These are phyloP conservation scores for Candida parachauliodes DNA, from an alignment of 805 yeast genomes.

Conservation along the genomic window DNA sequence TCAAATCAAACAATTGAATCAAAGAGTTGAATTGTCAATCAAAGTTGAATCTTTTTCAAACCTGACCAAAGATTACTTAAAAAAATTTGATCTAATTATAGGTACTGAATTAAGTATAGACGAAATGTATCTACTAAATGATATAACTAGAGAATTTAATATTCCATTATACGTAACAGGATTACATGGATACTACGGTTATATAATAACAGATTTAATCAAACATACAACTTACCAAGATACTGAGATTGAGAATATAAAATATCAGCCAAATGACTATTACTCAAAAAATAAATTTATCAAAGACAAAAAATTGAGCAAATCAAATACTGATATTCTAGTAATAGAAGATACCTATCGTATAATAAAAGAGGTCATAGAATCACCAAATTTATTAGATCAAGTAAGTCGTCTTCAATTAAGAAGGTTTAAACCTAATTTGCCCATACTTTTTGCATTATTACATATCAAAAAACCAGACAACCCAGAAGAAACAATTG, in stretches of 20 bases:
- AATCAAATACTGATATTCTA: conserved; percentile 39
- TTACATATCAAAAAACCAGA: conserved; percentile 38
- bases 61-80: conserved; percentile 36
- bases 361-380: conserved; percentile 32
- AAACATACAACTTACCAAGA: conserved; percentile 54
- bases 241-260: conserved; percentile 40
- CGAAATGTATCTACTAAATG: conserved; percentile 49
- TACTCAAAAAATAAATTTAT: conserved; percentile 45
- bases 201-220: conserved; percentile 74
- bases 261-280: conserved; percentile 31
- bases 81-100: conserved; percentile 64
- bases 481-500: conserved; percentile 21
- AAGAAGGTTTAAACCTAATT: conserved; percentile 50
- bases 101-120: conserved; percentile 58
- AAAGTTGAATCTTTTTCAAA: conserved; percentile 28
- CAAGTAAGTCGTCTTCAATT: conserved; percentile 43
- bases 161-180: conserved; percentile 70
- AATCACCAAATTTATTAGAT: conserved; percentile 33
- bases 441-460: conserved; percentile 58
- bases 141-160: conserved; percentile 48
- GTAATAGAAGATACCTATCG: conserved; percentile 35
- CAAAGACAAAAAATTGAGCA: conserved; percentile 28
- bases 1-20: conserved; percentile 71
- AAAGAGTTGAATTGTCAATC: conserved; percentile 60
- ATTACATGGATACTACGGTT: conserved; percentile 79